Evolutionary conservation across 2,329 filamentous ascomycete species (phyloP), one percentile per base, ranked within the genome.

Genomic region (Davidsoniella australis): DNA sequence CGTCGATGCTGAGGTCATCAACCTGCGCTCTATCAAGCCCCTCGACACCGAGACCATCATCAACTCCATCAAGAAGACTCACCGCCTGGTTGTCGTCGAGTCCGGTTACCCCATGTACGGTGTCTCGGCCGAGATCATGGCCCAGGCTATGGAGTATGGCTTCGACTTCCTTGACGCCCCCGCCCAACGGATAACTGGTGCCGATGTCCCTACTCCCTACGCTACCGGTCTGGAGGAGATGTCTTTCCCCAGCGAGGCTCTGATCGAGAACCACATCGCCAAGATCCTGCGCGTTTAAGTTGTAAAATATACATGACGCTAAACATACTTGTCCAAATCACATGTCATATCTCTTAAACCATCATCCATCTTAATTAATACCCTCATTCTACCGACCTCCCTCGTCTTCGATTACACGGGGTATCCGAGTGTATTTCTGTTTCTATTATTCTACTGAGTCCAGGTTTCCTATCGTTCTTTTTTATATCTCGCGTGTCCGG

Each of bases 61-160:
- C 67, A 87, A 93, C 66, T 95, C 88, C 10, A 81, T 98, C 64
- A 96, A 98, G 84, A 98, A 98, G 82, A 98, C 91, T 16, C 82
- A 85, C 64, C 84, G 82, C 61, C 78, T 98, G 55, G 75, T 98
- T 65, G 80, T 79, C 40, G 86, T 98, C 58, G 89, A 96, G 70
- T 95, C 87, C 51, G 91, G 89, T 56, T 98, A 88, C 78, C 91
- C 91, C 55, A 85, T 85, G 61, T 98, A 88, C 63, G 91, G 91
- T 64, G 86, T 98, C 58, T 77, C 81, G 53, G 77, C 89, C 51
- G 91, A 98, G 71, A 87, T 98, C 60, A 77, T 98, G 55, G 91
- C 91, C 53, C 73, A 95, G 54, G 81, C 86, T 55, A 94, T 94
- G 82, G 91, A 98, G 70, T 98, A 96, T 67, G 88, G 78, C 55